Percentiles rank a stretch among this genome's conserved stretches.
Evolutionary conservation across 306 rosid species (phyloP).

Genomic region (Rubus idaeus): DNA sequence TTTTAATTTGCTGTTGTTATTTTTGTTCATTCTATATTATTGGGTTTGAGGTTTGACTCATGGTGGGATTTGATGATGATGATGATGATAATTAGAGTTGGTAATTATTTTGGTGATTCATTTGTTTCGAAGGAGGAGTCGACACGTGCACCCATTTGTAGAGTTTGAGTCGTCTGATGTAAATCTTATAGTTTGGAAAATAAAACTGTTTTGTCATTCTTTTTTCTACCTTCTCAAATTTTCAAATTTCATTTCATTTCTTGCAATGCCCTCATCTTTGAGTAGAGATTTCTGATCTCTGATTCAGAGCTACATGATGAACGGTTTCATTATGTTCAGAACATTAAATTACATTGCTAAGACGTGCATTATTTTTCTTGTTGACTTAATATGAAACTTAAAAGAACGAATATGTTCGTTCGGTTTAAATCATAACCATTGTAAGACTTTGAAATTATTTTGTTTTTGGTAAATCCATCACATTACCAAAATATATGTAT

Average conservation of each 20-base stretch:
- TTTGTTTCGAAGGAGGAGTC: constrained; percentile 38
- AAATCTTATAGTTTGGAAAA: constrained; percentile 61
- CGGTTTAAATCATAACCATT: too few relatives aligned
- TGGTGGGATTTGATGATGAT: constrained; percentile 15
- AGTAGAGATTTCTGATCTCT: too few relatives aligned
- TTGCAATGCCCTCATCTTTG: too few relatives aligned
- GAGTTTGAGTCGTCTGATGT: constrained; percentile 60
- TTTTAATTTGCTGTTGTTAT: constrained; percentile 9
- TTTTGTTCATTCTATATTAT: constrained; percentile 39
- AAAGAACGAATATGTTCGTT: too few relatives aligned
- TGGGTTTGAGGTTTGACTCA: constrained; percentile 23
- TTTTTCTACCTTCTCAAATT: background rate
- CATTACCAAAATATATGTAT: background rate
- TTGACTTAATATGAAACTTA: too few relatives aligned
- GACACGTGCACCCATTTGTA: constrained; percentile 52
- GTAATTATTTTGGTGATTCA: constrained; percentile 41
- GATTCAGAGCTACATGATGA: too few relatives aligned
- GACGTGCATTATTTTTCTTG: too few relatives aligned
- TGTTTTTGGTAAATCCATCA: too few relatives aligned
- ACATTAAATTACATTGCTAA: too few relatives aligned
- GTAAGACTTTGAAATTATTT: too few relatives aligned
- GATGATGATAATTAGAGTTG: constrained; percentile 27
- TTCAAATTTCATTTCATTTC: background rate
- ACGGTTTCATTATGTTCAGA: too few relatives aligned
- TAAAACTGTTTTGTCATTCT: constrained; percentile 65